These are phyloP conservation scores for Ceratocystis variospora DNA, from an alignment of 2,329 filamentous ascomycete genomes.

Conservation along the genomic window DNA sequence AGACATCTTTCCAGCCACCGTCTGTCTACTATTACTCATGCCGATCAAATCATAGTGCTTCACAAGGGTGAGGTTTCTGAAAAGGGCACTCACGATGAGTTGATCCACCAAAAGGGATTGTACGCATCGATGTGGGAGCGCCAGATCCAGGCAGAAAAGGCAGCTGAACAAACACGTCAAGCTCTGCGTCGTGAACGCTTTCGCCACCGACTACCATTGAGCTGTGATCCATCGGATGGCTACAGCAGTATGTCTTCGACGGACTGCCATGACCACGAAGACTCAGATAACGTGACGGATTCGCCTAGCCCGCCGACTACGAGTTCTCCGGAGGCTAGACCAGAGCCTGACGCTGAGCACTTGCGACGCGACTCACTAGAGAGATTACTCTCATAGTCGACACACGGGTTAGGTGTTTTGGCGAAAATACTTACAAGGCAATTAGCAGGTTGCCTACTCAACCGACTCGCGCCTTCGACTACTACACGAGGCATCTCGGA, in stretches of 20 bases:
- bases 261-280: conserved; percentile 24
- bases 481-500: neutral
- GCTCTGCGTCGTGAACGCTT: conserved; percentile 32
- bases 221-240: conserved; percentile 32
- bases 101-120: conserved; percentile 54
- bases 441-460: neutral
- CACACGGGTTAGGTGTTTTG: neutral
- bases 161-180: conserved; percentile 43
- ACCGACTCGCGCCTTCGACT: neutral
- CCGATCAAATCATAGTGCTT: conserved; percentile 71
- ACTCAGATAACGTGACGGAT: neutral
- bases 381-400: neutral
- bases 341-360: neutral
- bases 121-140: conserved; percentile 84
- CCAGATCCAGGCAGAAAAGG: conserved; percentile 65
- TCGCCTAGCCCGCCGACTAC: conserved; percentile 2
- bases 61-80: conserved; percentile 65
- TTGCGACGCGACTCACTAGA: neutral
- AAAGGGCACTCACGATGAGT: conserved; percentile 62
- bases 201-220: conserved; percentile 17
- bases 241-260: conserved; percentile 34
- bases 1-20: conserved; percentile 43
- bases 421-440: neutral
- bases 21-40: conserved; percentile 71
- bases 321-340: neutral